phyloP scores from a whole-genome alignment of 1,284 basidiomycete genomes.

The Leccinum variabile region DNA sequence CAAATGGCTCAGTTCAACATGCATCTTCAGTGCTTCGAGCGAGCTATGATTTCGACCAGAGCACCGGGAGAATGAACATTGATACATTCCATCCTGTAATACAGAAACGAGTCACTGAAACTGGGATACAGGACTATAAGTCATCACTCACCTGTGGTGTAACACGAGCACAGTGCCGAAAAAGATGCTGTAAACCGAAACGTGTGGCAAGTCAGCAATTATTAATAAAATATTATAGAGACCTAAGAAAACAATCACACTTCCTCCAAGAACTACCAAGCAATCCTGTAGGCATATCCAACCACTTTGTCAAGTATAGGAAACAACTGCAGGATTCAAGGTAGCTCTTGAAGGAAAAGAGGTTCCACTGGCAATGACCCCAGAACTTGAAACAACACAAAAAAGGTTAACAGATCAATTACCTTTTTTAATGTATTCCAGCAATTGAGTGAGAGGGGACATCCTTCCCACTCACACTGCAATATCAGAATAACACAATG shows the following conservation, averaged over 20 bases:
- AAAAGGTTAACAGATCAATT: conserved; percentile 13
- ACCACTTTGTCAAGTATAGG: conserved; percentile 8
- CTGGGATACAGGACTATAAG: background rate
- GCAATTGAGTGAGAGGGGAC: conserved; percentile 26
- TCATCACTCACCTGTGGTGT: conserved; percentile 16
- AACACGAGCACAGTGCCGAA: conserved; percentile 27
- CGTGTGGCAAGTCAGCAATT: conserved; percentile 10
- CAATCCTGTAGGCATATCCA: conserved; percentile 20
- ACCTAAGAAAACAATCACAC: background rate
- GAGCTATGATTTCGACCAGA: conserved; percentile 29
- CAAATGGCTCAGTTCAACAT: conserved; percentile 34
- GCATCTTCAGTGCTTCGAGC: conserved; percentile 19
- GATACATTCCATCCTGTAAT: conserved; percentile 30
- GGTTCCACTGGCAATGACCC: conserved; percentile 4
- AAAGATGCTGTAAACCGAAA: conserved; percentile 24
- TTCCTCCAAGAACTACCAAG: conserved; percentile 18
- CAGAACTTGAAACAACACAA: conserved; percentile 2
- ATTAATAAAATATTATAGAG: background rate
- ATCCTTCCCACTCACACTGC: conserved; percentile 32
- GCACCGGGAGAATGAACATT: conserved; percentile 30
- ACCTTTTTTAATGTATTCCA: conserved; percentile 33
- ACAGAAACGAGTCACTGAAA: background rate
- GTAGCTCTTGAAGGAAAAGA: conserved; percentile 1
- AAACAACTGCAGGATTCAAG: conserved; percentile 14
- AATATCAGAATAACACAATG: conserved; percentile 25